Evolutionary conservation across 345 rosid species (phyloP), one percentile per base, ranked within the genome.

Genomic region (Salix purpurea): DNA sequence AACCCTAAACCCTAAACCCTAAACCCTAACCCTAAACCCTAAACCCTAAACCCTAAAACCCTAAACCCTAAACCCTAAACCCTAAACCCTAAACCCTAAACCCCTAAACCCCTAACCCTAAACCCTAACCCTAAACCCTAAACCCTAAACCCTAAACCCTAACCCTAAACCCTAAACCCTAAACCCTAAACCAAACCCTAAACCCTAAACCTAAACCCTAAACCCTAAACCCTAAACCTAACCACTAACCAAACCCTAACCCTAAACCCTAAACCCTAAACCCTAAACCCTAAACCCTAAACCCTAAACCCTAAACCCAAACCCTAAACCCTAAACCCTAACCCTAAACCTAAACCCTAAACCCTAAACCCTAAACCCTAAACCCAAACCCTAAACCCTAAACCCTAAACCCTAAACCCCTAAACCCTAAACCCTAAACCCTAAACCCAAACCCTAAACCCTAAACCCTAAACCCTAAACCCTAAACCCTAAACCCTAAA

Each of bases 401-500:
- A 75, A 67, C 28, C 78, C 73, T 26, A 34, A 76, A 60, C 50
- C 74, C 73, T 9, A 34, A 76, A 69, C 66, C 74, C 74, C 10
- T 58, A 60, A 70, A 40, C 79, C 74, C 19, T 24, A 69, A 70
- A 70, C n/a, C n/a, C 19, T 6, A 76, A 76, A 48, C 79, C 79
- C 39, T 34, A 76, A 69, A 36, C 74, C 74, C 28, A 18, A 69
- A 76, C 19, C 71, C 72, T n/a, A 30, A 76, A 77, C 65, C 74
- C 79, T 46, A 56, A 77, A 73, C 69, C 79, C 79, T 42, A 69
- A 69, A 69, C 74, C 79, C 74, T 70, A 69, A 69, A 64, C 80
- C 68, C n/a, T n/a, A n/a, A 74, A 37, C 60, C 79, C 74, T 39
- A 76, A 70, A 39, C 79, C 79, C 62, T 56, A 69, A 76, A 69